Evolutionary conservation across 2,329 filamentous ascomycete genomes (phyloP), one percentile per base, ranked within the genome.

Genomic region (Cryphonectria parasitica): DNA sequence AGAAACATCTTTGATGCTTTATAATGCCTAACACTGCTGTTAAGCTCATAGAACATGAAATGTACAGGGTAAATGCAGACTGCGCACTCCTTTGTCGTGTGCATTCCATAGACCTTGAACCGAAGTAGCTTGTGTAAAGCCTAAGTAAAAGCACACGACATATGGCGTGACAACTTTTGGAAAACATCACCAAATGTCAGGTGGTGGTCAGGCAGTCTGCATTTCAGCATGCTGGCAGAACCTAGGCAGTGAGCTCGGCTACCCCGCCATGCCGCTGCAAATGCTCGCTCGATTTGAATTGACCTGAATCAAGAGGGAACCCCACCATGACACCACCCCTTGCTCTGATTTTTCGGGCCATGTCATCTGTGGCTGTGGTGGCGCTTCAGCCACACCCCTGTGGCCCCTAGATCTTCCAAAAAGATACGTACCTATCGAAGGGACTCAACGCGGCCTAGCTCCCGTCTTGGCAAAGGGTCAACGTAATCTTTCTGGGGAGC

Each of bases 391-490:
- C 61, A 66, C 39, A 45, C 3, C 8, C 4, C n/a, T 11, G 22
- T 28, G 8, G 22, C 28, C 28, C 36, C 19, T 25, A 19, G 56
- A 28, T 15, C n/a, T n/a, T 31, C 1, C 1, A 25, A 22, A 7
- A n/a, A 31, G 52, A 19, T 60, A 58, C 36, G 52, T n/a, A 36
- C 17, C 34, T 41, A 49, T 22, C 31, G 31, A 25, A 52, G 36
- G 62, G n/a, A 56, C 54, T 45, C 56, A 70, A 67, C 54, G 41
- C 64, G 41, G 60, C 62, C 56, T 72, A 71, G 71, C 58, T 66
- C 69, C 71, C 71, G 71, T 66, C 71, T 72, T 72, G 68, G 71
- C 71, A 52, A 22, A 66, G 54, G 63, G 63, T 17, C 63, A 61
- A 67, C 61, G 68, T 45, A 66, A 45, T 45, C 39, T 66, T 67